A percentile compares a stretch with the other conserved stretches of the same genome.
Evolutionary conservation across 2,329 filamentous ascomycete genomes (phyloP).

Genomic region (Aureobasidium sp.): DNA sequence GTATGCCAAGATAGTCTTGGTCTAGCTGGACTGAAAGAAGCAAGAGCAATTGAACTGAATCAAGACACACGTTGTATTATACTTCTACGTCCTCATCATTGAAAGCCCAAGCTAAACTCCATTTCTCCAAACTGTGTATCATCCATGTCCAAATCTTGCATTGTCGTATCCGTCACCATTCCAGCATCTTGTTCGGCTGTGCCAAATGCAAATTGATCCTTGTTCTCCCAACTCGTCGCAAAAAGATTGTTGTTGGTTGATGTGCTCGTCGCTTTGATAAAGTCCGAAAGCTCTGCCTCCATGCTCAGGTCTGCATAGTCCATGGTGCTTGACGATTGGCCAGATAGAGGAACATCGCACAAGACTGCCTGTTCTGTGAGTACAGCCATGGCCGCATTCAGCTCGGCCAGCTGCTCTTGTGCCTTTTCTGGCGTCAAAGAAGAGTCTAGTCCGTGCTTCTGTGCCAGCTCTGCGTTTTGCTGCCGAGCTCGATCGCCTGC

Average conservation of each 20-base stretch:
- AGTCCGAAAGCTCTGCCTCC: neutral
- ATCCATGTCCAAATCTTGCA: conserved; percentile 5
- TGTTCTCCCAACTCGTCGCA: neutral
- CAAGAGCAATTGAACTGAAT: neutral
- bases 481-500: conserved; percentile 4
- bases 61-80: neutral
- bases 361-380: neutral
- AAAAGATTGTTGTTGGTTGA: neutral
- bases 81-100: neutral
- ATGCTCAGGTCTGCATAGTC: neutral
- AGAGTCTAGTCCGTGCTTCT: neutral
- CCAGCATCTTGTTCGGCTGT: neutral
- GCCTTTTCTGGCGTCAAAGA: neutral
- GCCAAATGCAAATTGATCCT: neutral
- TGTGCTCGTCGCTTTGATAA: neutral
- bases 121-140: conserved; percentile 5
- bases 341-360: neutral
- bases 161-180: neutral
- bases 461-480: neutral
- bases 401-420: conserved; percentile 2
- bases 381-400: conserved; percentile 4
- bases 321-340: neutral
- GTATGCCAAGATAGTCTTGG: neutral
- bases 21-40: neutral
- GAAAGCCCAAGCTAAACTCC: conserved; percentile 3